Evolutionary conservation across 2,329 filamentous ascomycete genomes (phyloP), one percentile per base, ranked within the genome.

Genomic region (Cryphonectria naterciae): DNA sequence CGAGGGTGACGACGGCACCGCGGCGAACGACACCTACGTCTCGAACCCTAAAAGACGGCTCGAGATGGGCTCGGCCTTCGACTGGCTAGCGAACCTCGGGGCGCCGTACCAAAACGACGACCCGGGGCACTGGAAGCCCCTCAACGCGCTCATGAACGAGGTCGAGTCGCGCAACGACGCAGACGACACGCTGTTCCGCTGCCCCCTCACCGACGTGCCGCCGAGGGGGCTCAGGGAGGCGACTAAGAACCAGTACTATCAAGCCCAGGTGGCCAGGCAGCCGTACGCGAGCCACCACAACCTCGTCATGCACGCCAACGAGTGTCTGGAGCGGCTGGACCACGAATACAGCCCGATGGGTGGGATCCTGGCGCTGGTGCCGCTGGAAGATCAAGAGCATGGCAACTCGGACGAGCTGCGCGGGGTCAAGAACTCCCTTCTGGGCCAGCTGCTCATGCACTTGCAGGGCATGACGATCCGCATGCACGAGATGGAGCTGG

Each of bases 271-370:
- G 22, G 37, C 28, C n/a, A 54, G 19, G 71, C 73, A 72, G 39
- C 85, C 83, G 4, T 86, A 83, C 70, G 80, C 81, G 65, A 83
- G 80, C 68, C 85, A 88, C 73, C 80, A 84, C 73, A 82, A 81
- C 43, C 82, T 90, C 22, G 79, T 88, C 39, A 81, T 83, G 80
- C 88, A 90, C 76, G 87, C 88, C 71, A 89, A 90, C 75, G 83
- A 85, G 71, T 86, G 87, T 66, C 84, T 90, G 7, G 87, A 89
- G 79, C 81, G 86, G 2, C 83, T 90, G 8, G 88, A 90, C 74
- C 86, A 89, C 75, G 87, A 89, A 76, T 87, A 85, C 74, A 82
- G 83, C 60, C 80, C 83, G 37, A 85, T 86, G 49, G 88, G 88
- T 22, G 88, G 88, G 2, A 78, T 90, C 25, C 80, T 90, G 58